Evolutionary conservation across 805 yeast genomes (phyloP).

Genomic region (Huiozyma naganishii): DNA sequence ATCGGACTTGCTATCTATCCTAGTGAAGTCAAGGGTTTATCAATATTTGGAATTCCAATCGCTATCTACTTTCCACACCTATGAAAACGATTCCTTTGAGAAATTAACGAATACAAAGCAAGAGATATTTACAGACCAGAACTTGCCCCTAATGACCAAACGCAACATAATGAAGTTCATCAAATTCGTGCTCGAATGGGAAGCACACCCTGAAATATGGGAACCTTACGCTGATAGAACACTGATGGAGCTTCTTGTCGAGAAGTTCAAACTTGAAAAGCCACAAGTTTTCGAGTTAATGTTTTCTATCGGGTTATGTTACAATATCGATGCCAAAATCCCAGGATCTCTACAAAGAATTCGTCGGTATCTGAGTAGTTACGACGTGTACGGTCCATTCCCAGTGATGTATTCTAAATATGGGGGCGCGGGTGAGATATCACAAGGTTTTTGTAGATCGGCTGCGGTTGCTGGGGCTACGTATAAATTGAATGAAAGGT

Average conservation of each 20-base stretch:
- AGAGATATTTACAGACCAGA: constrained; percentile 85
- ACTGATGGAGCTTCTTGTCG: constrained; percentile 47
- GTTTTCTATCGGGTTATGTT: constrained; percentile 75
- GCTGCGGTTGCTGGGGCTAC: constrained; percentile 98
- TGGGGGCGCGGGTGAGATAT: constrained; percentile 92
- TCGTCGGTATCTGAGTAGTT: constrained; percentile 70
- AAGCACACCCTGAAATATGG: constrained; percentile 46
- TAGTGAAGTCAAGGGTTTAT: constrained; percentile 78
- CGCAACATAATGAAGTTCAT: constrained; percentile 78
- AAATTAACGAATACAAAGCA: constrained; percentile 80
- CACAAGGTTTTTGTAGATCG: constrained; percentile 94
- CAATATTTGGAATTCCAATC: constrained; percentile 89
- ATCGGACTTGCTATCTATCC: constrained; percentile 71
- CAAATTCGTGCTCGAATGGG: constrained; percentile 73
- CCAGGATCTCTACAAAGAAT: constrained; percentile 72
- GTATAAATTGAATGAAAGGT: constrained; percentile 65
- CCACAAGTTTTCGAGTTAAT: constrained; percentile 78
- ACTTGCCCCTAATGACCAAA: constrained; percentile 62
- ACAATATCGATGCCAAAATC: constrained; percentile 48
- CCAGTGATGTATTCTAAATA: constrained; percentile 86
- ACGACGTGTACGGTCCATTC: constrained; percentile 88
- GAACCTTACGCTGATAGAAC: constrained; percentile 44
- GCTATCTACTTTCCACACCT: constrained; percentile 82
- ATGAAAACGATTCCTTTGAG: constrained; percentile 82
- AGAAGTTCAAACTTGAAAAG: constrained; percentile 56